phyloP scores from a whole-genome alignment of 805 yeast genomes.

The Zygotorulaspora florentina region DNA sequence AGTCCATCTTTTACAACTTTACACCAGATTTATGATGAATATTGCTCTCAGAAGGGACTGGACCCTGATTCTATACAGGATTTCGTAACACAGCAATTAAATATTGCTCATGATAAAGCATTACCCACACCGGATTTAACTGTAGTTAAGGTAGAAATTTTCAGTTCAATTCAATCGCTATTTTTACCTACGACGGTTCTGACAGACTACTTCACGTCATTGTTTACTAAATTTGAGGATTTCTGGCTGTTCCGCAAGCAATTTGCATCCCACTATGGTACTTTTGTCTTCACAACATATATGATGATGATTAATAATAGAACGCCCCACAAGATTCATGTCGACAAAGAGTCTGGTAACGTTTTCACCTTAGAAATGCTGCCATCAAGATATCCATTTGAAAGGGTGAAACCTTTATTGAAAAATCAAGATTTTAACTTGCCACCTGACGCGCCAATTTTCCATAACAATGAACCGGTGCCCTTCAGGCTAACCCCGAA shows the following conservation, averaged over 20 bases:
- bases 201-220: conserved; percentile 66
- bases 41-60: conserved; percentile 66
- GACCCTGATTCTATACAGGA: conserved; percentile 87
- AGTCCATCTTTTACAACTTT: conserved; percentile 64
- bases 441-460: conserved; percentile 61
- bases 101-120: conserved; percentile 90
- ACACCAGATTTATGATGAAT: conserved; percentile 83
- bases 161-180: conserved; percentile 82
- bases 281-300: conserved; percentile 86
- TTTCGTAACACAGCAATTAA: conserved; percentile 75
- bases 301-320: conserved; percentile 92
- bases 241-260: conserved; percentile 97
- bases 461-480: conserved; percentile 86
- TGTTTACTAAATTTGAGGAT: conserved; percentile 78
- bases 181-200: conserved; percentile 82
- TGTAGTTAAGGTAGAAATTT: conserved; percentile 84
- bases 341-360: conserved; percentile 76
- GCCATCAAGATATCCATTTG: conserved; percentile 70
- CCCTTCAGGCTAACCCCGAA: conserved; percentile 97
- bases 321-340: conserved; percentile 88
- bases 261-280: conserved; percentile 90
- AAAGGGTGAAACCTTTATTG: conserved; percentile 38
- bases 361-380: conserved; percentile 95
- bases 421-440: conserved; percentile 37
- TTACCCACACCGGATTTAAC: conserved; percentile 89